Base-by-base conservation (phyloP, 2,329 filamentous ascomycete genomes). In the Hypoxylon sp. region DNA sequence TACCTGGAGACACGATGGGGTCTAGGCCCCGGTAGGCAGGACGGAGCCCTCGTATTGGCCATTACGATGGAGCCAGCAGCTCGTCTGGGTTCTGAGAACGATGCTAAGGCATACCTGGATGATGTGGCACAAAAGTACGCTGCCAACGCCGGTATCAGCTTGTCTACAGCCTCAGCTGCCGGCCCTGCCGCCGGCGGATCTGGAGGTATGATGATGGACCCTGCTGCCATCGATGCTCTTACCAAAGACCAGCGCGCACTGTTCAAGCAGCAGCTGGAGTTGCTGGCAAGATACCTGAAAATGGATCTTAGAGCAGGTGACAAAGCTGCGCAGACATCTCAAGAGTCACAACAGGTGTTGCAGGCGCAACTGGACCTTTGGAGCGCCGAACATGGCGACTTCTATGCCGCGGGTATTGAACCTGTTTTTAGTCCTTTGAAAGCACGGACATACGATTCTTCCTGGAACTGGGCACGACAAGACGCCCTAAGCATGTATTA, bases 181-280 rank as follows among this genome's bases (percentile, higher is more conserved):
- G 93, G 93, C 70, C 88, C 87, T 67, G 91, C 89, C 60, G 91
- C 86, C 60, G 91, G 87, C 67, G 88, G 85, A 63, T 88, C 86
- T 60, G 92, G 88, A 72, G 95, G 94, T 78, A 98, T 99, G 96
- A 97, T 99, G 93, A 98, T 99, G 94, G 96, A 99, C 76, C 96
- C 96, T 7, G 96, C 95, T 41, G 96, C 96, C 58, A 91, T 99
- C 71, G 96, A 99, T 79, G 96, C 96, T 13, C 86, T 99, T 59
- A 99, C 96, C 76, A 98, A 98, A 81, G 96, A 98, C 77, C 96
- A 99, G 82, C 90, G 92, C 70, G 92, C 93, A 25, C 86, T 99
- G 1, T 98, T 98, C 90, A 98, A 98, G 87, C 95, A 99, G 79
- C 96, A 99, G 80, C 88, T 99, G 25, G 96, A 99, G 84, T 86